Evolutionary conservation across 2,329 filamentous ascomycete species (phyloP).

Genomic region (Ophiostoma pallidulum): DNA sequence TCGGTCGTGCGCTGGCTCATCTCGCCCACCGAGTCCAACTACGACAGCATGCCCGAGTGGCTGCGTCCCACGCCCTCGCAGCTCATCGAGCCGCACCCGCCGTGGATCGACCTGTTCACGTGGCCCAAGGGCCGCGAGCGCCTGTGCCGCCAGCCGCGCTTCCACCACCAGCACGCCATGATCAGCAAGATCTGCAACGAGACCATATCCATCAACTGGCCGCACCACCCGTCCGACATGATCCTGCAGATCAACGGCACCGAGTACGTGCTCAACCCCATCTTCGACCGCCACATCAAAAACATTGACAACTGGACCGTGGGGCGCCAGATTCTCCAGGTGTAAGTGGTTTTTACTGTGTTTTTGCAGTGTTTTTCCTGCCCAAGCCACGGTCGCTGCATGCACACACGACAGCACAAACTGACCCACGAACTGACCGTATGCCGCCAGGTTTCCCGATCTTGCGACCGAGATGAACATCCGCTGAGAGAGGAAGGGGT

Average conservation of each 20-base stretch:
- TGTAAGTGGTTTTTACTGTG: background rate
- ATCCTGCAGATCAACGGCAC: background rate
- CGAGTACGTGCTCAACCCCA: conserved; percentile 2
- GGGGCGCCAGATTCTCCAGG: background rate
- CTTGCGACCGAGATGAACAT: background rate
- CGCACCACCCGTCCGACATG: conserved; percentile 2
- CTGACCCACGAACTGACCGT: no score
- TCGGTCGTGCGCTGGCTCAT: conserved; percentile 5
- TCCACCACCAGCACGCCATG: background rate
- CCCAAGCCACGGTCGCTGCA: no score
- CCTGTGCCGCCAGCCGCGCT: background rate
- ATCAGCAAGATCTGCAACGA: background rate
- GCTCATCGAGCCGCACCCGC: conserved; percentile 5
- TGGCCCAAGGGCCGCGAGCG: conserved; percentile 9
- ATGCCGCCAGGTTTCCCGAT: background rate
- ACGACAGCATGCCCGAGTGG: conserved; percentile 15
- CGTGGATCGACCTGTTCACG: conserved; percentile 10
- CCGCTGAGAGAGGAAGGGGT: no score
- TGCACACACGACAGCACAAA: background rate
- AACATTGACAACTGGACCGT: conserved; percentile 4
- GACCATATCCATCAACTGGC: conserved; percentile 9
- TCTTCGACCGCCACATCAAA: conserved; percentile 2
- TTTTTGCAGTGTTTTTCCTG: no score
- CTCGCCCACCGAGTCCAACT: conserved; percentile 2
- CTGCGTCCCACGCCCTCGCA: conserved; percentile 20